Base-by-base conservation (phyloP, 2,329 filamentous ascomycete genomes). In the Aulographum hederae region DNA sequence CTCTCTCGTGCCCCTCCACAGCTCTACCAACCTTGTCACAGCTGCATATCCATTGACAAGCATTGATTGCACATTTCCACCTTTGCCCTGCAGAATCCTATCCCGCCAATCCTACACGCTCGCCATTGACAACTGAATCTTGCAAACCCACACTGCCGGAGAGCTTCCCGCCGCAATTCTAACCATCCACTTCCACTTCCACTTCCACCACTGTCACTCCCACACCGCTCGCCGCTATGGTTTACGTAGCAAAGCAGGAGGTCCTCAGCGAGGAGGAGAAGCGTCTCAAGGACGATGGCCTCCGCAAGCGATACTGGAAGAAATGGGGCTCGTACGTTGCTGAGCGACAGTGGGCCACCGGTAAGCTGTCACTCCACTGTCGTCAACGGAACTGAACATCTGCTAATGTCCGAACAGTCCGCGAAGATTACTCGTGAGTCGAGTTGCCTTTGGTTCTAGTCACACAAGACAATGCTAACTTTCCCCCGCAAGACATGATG, bases 301-400 rank as follows among this genome's bases (percentile, higher is more conserved):
- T 86, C 41, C 75, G 76, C 40, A 69, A 59, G 41, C 86, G 81
- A 54, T 95, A 95, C 62, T 95, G 86, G 86, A 95, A 95, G 70
- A 82, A 78, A 72, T 94, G 85, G 84, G 86, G 86, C 34, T 77
- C 85, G 16, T 95, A 94, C 49, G 76, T 92, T 44, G 73, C 85
- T 34, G 86, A 95, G 61, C 67, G 85, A 49, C 85, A 94, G 61
- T 94, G 86, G 86, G 84, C 85, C 35, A 93, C 84, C 43, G 84
- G 80, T 78, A 59, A 50, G 69, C 46, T 35, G 14, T 25, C 14
- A 23, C 43, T 6, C 34, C 25, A 10, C 25, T 12, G 12, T n/a
- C n/a, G n/a, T n/a, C n/a, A n/a, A n/a, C n/a, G n/a, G 10, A 10
- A 8, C 30, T 15, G 13, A 6, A 32, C 30, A 32, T 15, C 28